These are phyloP conservation scores for Oryza brachyantha DNA, from an alignment of 176 grass and related monocot species.

Conservation along the genomic window DNA sequence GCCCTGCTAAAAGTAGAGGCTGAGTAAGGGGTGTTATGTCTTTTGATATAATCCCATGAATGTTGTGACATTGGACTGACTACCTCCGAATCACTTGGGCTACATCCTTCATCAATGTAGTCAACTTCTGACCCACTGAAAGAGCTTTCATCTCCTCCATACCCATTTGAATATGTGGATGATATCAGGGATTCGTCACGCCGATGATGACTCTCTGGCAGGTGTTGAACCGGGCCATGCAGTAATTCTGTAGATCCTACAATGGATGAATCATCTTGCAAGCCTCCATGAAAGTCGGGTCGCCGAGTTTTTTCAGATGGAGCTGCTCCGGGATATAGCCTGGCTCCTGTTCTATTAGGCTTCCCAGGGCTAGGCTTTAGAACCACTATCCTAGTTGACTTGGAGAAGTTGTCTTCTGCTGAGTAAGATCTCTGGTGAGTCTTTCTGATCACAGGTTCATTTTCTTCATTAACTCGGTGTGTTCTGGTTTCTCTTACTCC, in stretches of 20 bases:
- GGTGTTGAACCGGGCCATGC: slow-evolving; percentile 13
- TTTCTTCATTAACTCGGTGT: slow-evolving; percentile 35
- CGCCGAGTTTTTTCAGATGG: slow-evolving; percentile 26
- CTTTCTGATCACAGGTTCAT: slow-evolving; percentile 28
- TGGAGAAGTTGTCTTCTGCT: slow-evolving; percentile 56
- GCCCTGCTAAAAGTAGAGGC: slow-evolving; percentile 52
- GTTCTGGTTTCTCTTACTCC: slow-evolving; percentile 34
- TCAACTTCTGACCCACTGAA: slow-evolving; percentile 76
- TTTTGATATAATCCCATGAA: slow-evolving; percentile 74
- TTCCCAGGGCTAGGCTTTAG: slow-evolving; percentile 72
- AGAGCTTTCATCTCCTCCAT: slow-evolving; percentile 86
- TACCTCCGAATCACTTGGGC: slow-evolving; percentile 57
- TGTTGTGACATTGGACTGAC: slow-evolving; percentile 57
- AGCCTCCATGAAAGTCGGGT: slow-evolving; percentile 19
- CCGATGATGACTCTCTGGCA: slow-evolving; percentile 39
- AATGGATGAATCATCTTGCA: slow-evolving; percentile 38
- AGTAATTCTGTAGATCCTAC: slow-evolving; percentile 10
- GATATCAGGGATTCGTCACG: slow-evolving; percentile 87
- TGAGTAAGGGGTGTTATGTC: slow-evolving; percentile 59
- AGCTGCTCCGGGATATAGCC: slow-evolving; percentile 19
- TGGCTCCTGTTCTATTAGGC: slow-evolving; percentile 45
- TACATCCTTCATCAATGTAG: slow-evolving; percentile 66
- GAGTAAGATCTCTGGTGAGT: slow-evolving; percentile 47
- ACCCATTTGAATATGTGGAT: slow-evolving; percentile 88
- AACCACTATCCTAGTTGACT: slow-evolving; percentile 83